phyloP scores from a whole-genome alignment of 495 filamentous ascomycete genomes.

The Aspergillus coremiiformis region DNA sequence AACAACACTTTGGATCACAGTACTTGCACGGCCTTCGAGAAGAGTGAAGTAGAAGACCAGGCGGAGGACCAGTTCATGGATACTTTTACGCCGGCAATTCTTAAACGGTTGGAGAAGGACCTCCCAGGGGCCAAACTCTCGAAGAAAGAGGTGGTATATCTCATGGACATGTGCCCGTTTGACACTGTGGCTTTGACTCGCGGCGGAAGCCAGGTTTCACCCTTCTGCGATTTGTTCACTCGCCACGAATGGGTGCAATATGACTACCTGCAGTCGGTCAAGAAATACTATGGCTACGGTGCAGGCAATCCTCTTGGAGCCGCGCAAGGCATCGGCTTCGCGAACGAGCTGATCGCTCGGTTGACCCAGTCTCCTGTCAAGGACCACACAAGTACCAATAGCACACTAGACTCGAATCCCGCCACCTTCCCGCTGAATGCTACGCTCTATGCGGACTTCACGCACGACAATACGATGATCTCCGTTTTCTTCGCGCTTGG shows the following conservation, averaged over 20 bases:
- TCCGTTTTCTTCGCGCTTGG: constrained; percentile 65
- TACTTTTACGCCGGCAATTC: constrained; percentile 55
- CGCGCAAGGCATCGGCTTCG: constrained; percentile 76
- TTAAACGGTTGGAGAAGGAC: constrained; percentile 50
- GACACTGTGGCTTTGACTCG: constrained; percentile 54
- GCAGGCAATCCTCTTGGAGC: constrained; percentile 68
- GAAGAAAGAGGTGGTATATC: constrained; percentile 47
- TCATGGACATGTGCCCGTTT: constrained; percentile 87
- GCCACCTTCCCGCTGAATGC: constrained; percentile 61
- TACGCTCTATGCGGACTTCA: constrained; percentile 73
- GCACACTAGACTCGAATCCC: constrained; percentile 55
- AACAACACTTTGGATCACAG: constrained; percentile 77
- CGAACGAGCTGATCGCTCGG: constrained; percentile 78
- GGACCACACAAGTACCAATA: constrained; percentile 65
- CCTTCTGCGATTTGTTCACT: constrained; percentile 68
- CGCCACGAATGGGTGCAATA: constrained; percentile 63
- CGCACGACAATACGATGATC: constrained; percentile 80
- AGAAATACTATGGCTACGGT: constrained; percentile 74
- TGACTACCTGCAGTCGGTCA: constrained; percentile 66
- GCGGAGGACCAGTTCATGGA: constrained; percentile 47
- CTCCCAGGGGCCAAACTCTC: constrained; percentile 56
- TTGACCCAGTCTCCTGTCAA: constrained; percentile 58
- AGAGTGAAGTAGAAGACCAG: constrained; percentile 35
- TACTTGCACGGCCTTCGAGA: constrained; percentile 56
- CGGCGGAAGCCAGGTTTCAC: constrained; percentile 35